Base-by-base conservation (phyloP, 164 flowering plant species). In the Annona squamosa region DNA sequence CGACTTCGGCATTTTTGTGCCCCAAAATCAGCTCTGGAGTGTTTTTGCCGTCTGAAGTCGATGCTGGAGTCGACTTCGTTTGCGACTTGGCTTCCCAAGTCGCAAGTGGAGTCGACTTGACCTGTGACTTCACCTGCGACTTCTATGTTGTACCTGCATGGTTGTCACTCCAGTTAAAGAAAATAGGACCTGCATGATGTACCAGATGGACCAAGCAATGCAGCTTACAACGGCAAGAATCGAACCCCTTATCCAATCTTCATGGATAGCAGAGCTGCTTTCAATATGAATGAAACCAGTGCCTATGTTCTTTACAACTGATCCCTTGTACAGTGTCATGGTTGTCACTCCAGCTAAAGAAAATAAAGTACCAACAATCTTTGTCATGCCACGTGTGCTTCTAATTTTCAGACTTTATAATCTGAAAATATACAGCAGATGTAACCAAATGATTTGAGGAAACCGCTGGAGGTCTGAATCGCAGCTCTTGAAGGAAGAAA, bases 271-370 rank as follows among this genome's bases (percentile, higher is more conserved):
- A 26, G 78, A 12, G 41, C 78, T 83, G 74, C 87, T 83, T 52
- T 78, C 71, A 47, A 89, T 77, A 12, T 80, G 85, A 65, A 91
- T 78, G n/a, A 85, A 77, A 64, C 93, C 84, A 47, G 75, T 72
- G 80, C 85, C 72, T 6, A 82, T 12, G 43, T 79, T 86, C 70
- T 59, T 85, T 71, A 90, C 6, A 2, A 63, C 13, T 0, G 89
- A 86, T 63, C 98, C 98, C 47, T 87, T 91, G 80, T 87, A 94
- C 73, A 90, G 59, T 69, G 97, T 89, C 97, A 94, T 90, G 46
- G 75, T 83, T 81, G 72, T 84, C 1, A 85, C 97, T 52, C 98
- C 98, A 1, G 86, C 89, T 76, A 94, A 76, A 12, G 94, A 91
- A 19, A 89, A 71, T 67, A 88, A 4, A 6, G 98, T 87, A n/a